Percentiles rank a stretch among this genome's conserved stretches.
Conservation (phyloP, 371 early-diverging fungal species). For the Mortierella sp. region DNA sequence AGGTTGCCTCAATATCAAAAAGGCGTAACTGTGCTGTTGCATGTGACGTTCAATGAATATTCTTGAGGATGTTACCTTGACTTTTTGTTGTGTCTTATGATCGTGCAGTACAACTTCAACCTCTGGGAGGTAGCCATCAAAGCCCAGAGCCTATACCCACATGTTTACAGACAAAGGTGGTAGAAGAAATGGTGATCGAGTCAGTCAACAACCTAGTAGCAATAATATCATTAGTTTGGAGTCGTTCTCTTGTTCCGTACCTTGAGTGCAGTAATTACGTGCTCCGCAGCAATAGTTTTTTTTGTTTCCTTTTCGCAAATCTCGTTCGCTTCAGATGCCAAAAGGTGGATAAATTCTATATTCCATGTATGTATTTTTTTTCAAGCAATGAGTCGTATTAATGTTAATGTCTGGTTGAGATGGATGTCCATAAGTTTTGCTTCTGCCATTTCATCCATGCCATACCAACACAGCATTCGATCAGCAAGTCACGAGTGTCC, state of each 20-base stretch:
- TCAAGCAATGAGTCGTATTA: too few species aligned
- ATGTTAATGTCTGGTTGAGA: too few species aligned
- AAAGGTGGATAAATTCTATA: constrained; percentile 93
- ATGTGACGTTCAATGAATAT: background rate
- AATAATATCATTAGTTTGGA: background rate
- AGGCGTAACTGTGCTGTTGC: background rate
- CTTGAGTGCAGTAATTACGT: constrained; percentile 92
- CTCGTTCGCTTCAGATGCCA: constrained; percentile 96
- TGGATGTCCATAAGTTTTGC: background rate
- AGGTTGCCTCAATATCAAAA: background rate
- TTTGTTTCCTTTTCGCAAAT: constrained; percentile 97
- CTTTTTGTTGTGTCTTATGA: constrained; percentile 90
- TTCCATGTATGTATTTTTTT: too few species aligned
- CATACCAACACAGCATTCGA: constrained; percentile 94
- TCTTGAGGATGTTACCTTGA: constrained; percentile 35
- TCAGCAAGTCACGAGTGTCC: constrained; percentile 95
- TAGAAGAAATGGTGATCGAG: background rate
- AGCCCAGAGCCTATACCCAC: constrained; percentile 78
- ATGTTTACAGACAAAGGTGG: background rate
- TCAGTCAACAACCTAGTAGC: background rate
- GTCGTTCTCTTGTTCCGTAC: constrained; percentile 50
- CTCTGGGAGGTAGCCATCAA: constrained; percentile 91
- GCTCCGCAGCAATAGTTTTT: constrained; percentile 99
- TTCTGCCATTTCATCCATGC: background rate
- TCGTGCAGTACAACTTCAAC: constrained; percentile 92